Evolutionary conservation across 148 eudicot species (phyloP), one percentile per base, ranked within the genome.

Genomic region (Vaccinium myrtillus): DNA sequence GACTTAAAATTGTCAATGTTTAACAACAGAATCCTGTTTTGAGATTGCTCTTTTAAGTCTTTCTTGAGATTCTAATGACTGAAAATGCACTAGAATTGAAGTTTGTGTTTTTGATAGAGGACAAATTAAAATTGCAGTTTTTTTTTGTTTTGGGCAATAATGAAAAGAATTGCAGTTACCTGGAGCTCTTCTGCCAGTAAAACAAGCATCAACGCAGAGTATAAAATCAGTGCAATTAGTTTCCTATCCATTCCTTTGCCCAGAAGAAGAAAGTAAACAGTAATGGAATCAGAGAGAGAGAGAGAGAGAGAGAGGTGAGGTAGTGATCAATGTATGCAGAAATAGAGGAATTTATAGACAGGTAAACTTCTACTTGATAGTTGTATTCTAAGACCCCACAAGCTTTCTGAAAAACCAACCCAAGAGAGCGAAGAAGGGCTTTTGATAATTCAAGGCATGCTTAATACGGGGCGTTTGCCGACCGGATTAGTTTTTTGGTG

Each of bases 231-330:
- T 8, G 39, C 51, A 19, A 75, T 51, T 36, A 75, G 79, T 67
- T 81, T 90, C 79, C 14, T 86, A 43, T 87, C 77, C 89, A 90
- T 85, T 88, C 80, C 81, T 85, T 84, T 82, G 83, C 21, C n/a
- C 51, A 19, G 11, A 67, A 75, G 50, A 85, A 18, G 63, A 8
- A 25, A 39, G 19, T 39, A 19, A 71, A 51, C 77, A 74, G 16
- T 39, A 71, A 30, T 39, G 21, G 48, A 76, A 39, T 39, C 49
- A 23, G 67, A 9, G 70, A 36, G 80, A n/a, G 79, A 21, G 56
- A 21, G 63, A 27, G 39, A 56, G 70, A 27, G 50, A 15, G 56
- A 30, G 63, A 5, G 25, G 36, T 56, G 36, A 8, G 43, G 82
- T 12, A 18, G 82, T 77, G 25, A 19, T 55, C 5, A 30, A 79